Conservation (phyloP, 495 filamentous ascomycete species). For the Physcia stellaris region DNA sequence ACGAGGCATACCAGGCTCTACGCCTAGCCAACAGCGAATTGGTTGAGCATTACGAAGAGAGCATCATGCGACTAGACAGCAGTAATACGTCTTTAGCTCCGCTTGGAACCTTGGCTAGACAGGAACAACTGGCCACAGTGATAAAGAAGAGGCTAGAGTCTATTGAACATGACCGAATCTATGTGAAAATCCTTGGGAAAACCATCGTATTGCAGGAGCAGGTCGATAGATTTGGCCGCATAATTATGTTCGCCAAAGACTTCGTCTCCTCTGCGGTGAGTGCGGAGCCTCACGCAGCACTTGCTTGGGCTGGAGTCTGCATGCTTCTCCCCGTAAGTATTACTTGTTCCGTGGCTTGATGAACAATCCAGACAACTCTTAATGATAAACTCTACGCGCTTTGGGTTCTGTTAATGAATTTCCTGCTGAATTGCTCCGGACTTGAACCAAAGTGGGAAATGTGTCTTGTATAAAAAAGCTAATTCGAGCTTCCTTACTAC, state of each 20-base stretch:
- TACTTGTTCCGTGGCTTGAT: no score
- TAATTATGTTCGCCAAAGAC: constrained; percentile 6
- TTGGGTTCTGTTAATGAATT: no score
- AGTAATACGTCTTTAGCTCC: neutral
- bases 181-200: neutral
- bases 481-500: no score
- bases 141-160: neutral
- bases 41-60: constrained; percentile 1
- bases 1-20: constrained; percentile 2
- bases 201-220: constrained; percentile 3
- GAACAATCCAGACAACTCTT: constrained; percentile 2
- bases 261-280: constrained; percentile 9
- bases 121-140: neutral
- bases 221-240: constrained; percentile 4
- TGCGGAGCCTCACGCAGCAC: constrained; percentile 14
- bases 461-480: no score
- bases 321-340: constrained; percentile 9
- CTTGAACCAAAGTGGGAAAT: no score
- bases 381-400: no score
- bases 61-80: neutral
- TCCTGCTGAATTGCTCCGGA: no score
- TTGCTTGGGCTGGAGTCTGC: constrained; percentile 17
- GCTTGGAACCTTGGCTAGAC: neutral
- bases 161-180: neutral
- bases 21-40: neutral